Percentiles rank a stretch among this genome's conserved stretches.
Conservation (phyloP, 2,329 filamentous ascomycete species). For the Coniochaeta pulveracea region DNA sequence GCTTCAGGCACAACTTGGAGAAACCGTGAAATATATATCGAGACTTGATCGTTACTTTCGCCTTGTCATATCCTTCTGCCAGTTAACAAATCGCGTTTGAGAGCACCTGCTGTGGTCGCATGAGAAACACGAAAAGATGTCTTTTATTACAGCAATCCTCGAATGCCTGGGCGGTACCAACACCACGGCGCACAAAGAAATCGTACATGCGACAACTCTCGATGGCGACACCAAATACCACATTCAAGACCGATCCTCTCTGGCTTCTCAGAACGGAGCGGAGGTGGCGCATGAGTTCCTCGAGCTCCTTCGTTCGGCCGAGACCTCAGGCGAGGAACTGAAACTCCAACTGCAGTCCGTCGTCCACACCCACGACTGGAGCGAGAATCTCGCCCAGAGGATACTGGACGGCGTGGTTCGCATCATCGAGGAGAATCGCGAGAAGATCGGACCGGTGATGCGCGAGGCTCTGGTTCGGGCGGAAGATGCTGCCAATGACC, state of each 20-base stretch:
- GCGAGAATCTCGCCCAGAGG: constrained; percentile 9
- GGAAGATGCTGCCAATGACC: constrained; percentile 9
- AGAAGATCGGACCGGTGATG: constrained; percentile 10
- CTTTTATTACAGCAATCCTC: not conserved
- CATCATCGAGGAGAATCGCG: constrained; percentile 9
- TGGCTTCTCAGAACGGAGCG: not conserved
- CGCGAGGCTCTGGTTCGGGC: constrained; percentile 10
- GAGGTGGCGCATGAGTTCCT: not conserved
- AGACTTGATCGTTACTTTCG: too few species aligned
- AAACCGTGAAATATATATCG: too few species aligned
- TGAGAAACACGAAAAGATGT: not conserved
- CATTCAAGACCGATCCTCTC: not conserved
- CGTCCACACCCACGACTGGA: constrained; percentile 9
- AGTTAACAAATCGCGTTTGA: too few species aligned
- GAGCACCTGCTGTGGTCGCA: too few species aligned
- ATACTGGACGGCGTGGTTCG: constrained; percentile 11
- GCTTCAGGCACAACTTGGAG: too few species aligned
- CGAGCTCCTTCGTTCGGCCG: not conserved
- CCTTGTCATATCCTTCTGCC: too few species aligned
- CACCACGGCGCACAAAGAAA: too few species aligned
- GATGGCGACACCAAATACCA: too few species aligned
- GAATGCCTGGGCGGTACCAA: constrained; percentile 1
- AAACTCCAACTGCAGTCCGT: constrained; percentile 6
- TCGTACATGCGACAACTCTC: too few species aligned
- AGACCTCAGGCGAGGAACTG: constrained; percentile 4